Conservation (phyloP, 306 rosid species). For the Morella rubra region DNA sequence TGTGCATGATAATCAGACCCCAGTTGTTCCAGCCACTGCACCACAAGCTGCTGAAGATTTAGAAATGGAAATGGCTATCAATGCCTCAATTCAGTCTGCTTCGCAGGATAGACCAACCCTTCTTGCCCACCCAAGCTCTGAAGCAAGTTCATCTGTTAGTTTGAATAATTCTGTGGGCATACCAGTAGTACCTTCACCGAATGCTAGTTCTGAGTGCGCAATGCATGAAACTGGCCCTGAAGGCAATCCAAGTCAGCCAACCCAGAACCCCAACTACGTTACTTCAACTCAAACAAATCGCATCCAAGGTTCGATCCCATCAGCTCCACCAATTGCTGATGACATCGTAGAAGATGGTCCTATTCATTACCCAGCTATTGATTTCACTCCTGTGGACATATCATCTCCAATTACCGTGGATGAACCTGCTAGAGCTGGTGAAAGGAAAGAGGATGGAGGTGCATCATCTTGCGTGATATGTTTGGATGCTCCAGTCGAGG, state of each 20-base stretch:
- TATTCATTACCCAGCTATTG: constrained; percentile 78
- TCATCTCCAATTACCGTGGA: constrained; percentile 39
- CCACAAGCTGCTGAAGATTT: constrained; percentile 73
- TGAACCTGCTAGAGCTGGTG: constrained; percentile 32
- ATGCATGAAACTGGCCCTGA: constrained; percentile 37
- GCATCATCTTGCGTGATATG: constrained; percentile 79
- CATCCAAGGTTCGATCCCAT: constrained; percentile 39
- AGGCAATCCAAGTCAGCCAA: constrained; percentile 32
- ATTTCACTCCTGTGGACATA: constrained; percentile 55
- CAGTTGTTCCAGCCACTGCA: constrained; percentile 61
- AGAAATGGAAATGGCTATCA: constrained; percentile 67
- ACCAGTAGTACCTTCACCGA: constrained; percentile 29
- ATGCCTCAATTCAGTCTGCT: constrained; percentile 69
- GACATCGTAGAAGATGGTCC: constrained; percentile 48
- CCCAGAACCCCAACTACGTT: constrained; percentile 26
- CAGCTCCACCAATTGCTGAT: constrained; percentile 62
- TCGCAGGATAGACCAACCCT: constrained; percentile 49
- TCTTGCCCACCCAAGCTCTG: constrained; percentile 40
- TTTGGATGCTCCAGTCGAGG: constrained; percentile 95
- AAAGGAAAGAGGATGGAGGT: constrained; percentile 37
- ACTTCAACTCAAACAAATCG: constrained; percentile 23
- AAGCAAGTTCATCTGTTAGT: constrained; percentile 59
- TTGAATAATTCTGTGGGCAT: constrained; percentile 19
- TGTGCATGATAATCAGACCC: constrained; percentile 47
- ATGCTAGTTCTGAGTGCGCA: constrained; percentile 22